These are phyloP conservation scores for Dictyophora rubrovolvata DNA, from an alignment of 768 basidiomycete species.

Conservation along the genomic window DNA sequence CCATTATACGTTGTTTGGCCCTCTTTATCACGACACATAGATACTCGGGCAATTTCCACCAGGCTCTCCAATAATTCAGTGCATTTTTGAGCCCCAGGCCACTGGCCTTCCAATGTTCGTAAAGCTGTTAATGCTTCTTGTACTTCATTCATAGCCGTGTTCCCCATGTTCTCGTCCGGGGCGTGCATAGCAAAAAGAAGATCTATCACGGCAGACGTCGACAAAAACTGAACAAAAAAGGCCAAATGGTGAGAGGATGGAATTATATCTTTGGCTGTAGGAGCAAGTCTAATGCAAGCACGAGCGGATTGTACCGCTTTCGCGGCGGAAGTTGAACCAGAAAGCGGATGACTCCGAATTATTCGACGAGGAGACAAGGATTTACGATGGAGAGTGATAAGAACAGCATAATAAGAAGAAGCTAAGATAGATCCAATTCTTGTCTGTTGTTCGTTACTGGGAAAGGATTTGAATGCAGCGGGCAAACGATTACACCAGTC, in stretches of 20 bases:
- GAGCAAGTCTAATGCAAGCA: slow-evolving; percentile 75
- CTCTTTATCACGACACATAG: slow-evolving; percentile 54
- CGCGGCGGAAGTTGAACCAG: slow-evolving; percentile 56
- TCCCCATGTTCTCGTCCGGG: slow-evolving; percentile 50
- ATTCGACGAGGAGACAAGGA: slow-evolving; percentile 52
- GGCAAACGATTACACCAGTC: slow-evolving; percentile 82
- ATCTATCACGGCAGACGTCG: slow-evolving; percentile 81
- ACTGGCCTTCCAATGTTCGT: slow-evolving; percentile 73
- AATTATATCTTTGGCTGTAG: slow-evolving; percentile 74
- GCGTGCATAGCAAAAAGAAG: slow-evolving; percentile 81
- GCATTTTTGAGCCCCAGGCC: slow-evolving; percentile 85
- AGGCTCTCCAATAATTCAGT: slow-evolving; percentile 52
- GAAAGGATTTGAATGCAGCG: slow-evolving; percentile 60
- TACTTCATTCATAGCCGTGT: slow-evolving; percentile 74
- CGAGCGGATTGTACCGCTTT: slow-evolving; percentile 81
- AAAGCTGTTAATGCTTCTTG: slow-evolving; percentile 60
- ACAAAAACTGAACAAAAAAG: slow-evolving; percentile 83
- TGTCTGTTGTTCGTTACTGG: slow-evolving; percentile 66
- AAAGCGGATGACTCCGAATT: slow-evolving; percentile 54
- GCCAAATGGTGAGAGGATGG: slow-evolving; percentile 81
- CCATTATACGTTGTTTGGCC: slow-evolving; percentile 29
- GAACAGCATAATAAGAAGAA: slow-evolving; percentile 82
- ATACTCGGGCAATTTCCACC: slow-evolving; percentile 8
- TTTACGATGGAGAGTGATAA: slow-evolving; percentile 83
- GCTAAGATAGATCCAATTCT: slow-evolving; percentile 75